Conservation (phyloP, 2,329 filamentous ascomycete genomes). For the Clarireedia homoeocarpa region DNA sequence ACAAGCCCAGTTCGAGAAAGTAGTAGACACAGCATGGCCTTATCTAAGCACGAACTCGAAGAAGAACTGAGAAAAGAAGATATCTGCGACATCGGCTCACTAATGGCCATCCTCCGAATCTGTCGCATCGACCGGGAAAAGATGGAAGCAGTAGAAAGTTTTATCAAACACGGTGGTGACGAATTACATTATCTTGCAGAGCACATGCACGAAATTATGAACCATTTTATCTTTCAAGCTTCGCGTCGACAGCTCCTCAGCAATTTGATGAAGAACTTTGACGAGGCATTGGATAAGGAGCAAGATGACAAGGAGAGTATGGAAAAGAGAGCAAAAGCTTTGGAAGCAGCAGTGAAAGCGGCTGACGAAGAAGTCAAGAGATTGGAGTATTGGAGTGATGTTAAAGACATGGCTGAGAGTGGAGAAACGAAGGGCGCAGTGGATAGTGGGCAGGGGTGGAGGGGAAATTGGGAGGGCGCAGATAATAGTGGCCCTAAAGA, state of each 20-base stretch:
- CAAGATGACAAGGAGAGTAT: conserved; percentile 27
- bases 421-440: conserved; percentile 31
- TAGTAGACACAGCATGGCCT: conserved; percentile 24
- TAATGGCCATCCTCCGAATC: conserved; percentile 60
- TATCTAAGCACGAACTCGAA: conserved; percentile 24
- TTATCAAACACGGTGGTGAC: conserved; percentile 67
- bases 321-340: conserved; percentile 44
- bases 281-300: conserved; percentile 43
- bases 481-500: conserved; percentile 27
- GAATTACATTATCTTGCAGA: conserved; percentile 66
- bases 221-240: conserved; percentile 79
- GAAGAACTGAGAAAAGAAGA: conserved; percentile 46
- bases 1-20: conserved; percentile 10
- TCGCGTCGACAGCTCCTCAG: conserved; percentile 71
- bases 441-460: conserved; percentile 26
- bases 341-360: conserved; percentile 66
- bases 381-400: conserved; percentile 83
- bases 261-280: conserved; percentile 57
- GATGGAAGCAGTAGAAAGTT: conserved; percentile 73
- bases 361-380: conserved; percentile 74
- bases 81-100: conserved; percentile 46
- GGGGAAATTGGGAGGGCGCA: conserved; percentile 23
- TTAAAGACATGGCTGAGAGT: conserved; percentile 56
- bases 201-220: conserved; percentile 79
- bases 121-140: conserved; percentile 86